Base-by-base conservation (phyloP, 1,284 basidiomycete species). In the Ganoderma resinaceum region DNA sequence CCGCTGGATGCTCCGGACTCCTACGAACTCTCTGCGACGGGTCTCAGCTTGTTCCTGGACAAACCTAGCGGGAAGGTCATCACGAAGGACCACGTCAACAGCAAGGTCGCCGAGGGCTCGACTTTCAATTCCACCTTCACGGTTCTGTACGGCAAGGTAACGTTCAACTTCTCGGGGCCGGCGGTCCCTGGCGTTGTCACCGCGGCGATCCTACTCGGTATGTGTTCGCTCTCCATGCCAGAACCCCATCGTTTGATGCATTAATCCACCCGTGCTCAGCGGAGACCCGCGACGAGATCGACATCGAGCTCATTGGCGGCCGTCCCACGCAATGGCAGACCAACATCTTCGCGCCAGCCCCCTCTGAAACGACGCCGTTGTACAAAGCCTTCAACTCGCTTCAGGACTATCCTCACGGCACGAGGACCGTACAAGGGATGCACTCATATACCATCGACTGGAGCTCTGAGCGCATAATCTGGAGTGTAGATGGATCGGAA, bases 361-460 rank as follows among this genome's bases (percentile, higher is more conserved):
- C 78, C 0, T 66, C 68, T 11, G 80, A 82, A 69, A 69, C 75
- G 7, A 61, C 74, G 42, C 82, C 83, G 9, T 77, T 82, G 42
- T 85, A 80, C 69, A 80, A 82, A 31, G 77, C 79, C 11, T 83
- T 84, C 70, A 80, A 80, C 53, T 76, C 76, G 40, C 77, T 81
- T 5, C 75, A 85, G 52, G 63, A 75, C 67, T 76, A 80, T 58
- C 66, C 78, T 0, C 65, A 66, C 46, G 65, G 55, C 6, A 65
- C 73, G 5, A 68, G 70, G 62, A 74, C 66, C 38, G 77, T 83
- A 33, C 65, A 69, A 7, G 69, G 76, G 0, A 67, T 67, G 0
- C 85, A 85, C 69, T 74, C 72, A 20, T 86, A 85, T 66, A 78
- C 81, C 5, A 82, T 86, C 67, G 83, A 83, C 66, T 84, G 84